These are phyloP conservation scores for Aspergillus uvarum DNA, from an alignment of 2,329 filamentous ascomycete species.

Conservation along the genomic window DNA sequence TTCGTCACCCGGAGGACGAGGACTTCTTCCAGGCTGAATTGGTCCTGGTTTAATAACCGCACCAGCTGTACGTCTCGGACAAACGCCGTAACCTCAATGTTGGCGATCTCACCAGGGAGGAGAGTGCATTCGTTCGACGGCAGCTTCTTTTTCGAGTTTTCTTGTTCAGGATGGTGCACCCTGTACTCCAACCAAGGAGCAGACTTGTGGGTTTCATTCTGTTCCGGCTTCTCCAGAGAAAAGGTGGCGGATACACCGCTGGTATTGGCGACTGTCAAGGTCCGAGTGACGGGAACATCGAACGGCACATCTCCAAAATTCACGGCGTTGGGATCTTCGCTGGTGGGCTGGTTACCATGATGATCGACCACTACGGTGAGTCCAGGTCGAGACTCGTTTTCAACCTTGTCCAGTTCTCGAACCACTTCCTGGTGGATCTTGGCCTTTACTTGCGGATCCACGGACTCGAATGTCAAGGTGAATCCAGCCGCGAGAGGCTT, in stretches of 20 bases:
- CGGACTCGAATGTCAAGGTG: constrained; percentile 78
- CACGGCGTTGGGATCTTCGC: constrained; percentile 58
- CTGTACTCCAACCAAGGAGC: constrained; percentile 70
- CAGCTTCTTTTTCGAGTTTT: constrained; percentile 27
- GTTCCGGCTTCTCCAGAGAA: constrained; percentile 69
- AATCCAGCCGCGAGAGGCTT: constrained; percentile 88
- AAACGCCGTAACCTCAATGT: constrained; percentile 65
- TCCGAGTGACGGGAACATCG: constrained; percentile 62
- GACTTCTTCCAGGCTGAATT: constrained; percentile 72
- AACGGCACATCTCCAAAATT: constrained; percentile 77
- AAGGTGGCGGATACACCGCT: constrained; percentile 77
- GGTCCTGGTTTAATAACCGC: constrained; percentile 68
- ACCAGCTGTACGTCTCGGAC: constrained; percentile 65
- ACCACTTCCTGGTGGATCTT: constrained; percentile 84
- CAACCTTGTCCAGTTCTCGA: constrained; percentile 80
- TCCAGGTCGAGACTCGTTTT: constrained; percentile 83
- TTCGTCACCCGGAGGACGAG: constrained; percentile 79
- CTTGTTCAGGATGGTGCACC: constrained; percentile 50
- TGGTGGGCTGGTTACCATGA: constrained; percentile 37
- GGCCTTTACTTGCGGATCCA: constrained; percentile 80
- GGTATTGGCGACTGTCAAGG: constrained; percentile 87
- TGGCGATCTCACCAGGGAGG: constrained; percentile 79
- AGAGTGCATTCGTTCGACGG: constrained; percentile 60
- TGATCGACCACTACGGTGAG: constrained; percentile 79
- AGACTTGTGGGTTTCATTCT: constrained; percentile 46